Base-by-base conservation (phyloP, 805 yeast species). In the Starmerella floricola region DNA sequence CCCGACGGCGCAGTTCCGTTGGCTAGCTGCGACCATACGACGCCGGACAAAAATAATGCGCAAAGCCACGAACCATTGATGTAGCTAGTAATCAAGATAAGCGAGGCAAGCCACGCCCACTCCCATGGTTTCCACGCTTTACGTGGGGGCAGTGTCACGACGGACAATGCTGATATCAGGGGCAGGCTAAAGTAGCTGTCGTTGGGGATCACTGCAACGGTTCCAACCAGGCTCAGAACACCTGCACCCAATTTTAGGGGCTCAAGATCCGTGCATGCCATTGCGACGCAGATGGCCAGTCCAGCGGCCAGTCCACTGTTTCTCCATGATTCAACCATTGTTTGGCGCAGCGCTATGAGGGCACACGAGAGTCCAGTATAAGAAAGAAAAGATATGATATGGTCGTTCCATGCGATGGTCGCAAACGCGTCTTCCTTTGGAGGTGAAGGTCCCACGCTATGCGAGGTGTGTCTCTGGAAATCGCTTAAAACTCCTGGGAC, bases 381-480 rank as follows among this genome's bases (percentile, higher is more conserved):
- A 16, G 45, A 36, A 4, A 46, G 45, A 28, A 32, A 12, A 4
- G 46, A 23, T 3, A 38, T 31, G 8, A 36, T 15, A 21, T 45
- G 26, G 32, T 49, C 45, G 27, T 32, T 11, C 28, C 31, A 28
- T 30, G 46, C 27, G 11, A 39, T 34, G 23, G 39, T 10, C 19
- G 26, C 33, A 28, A 38, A 33, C 24, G n/a, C 30, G 8, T 34
- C 23, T 29, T 31, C 30, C 19, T 8, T 35, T 28, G 3, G 38
- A 17, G 32, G 16, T 3, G 31, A 13, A 27, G 37, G 34, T 8
- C 41, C 34, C 13, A 23, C 26, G 21, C 52, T 47, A 37, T 54
- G 61, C 23, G 62, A 56, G 1, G 64, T 57, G 46, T 61, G 63
- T 15, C 63, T 37, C 42, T 57, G 59, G 48, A 61, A 61, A 44